phyloP scores from a whole-genome alignment of 2,329 filamentous ascomycete species.

The Colletotrichum sp. region DNA sequence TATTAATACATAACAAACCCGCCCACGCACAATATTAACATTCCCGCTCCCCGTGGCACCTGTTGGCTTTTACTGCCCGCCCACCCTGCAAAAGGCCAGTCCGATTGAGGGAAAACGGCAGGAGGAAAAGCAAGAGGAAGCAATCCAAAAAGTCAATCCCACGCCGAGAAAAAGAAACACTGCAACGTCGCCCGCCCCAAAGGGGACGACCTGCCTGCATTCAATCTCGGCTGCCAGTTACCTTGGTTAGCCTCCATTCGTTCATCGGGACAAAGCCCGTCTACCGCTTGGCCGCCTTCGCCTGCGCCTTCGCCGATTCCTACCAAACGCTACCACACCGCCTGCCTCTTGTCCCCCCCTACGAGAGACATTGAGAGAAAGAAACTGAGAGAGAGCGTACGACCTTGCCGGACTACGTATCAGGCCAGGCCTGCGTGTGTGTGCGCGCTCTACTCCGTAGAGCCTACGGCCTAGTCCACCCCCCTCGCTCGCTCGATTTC shows the following conservation, averaged over 20 bases:
- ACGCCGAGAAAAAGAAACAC: background rate
- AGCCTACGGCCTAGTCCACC: background rate
- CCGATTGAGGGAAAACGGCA: background rate
- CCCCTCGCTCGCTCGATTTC: background rate
- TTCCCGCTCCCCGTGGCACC: conserved; percentile 6
- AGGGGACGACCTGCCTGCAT: background rate
- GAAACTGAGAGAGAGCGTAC: background rate
- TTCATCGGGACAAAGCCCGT: background rate
- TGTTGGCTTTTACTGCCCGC: background rate
- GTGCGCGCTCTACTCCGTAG: background rate
- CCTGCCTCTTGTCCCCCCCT: background rate
- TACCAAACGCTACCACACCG: background rate
- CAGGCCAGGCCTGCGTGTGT: background rate
- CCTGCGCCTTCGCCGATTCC: background rate
- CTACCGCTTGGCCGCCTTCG: background rate
- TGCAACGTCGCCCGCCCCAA: conserved; percentile 7
- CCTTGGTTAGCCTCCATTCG: conserved; percentile 3
- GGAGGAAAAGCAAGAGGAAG: conserved; percentile 7
- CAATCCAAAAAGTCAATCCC: background rate
- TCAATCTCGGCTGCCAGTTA: conserved; percentile 5
- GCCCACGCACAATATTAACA: background rate
- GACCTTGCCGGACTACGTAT: background rate
- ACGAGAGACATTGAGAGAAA: background rate
- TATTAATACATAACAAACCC: conserved; percentile 10
- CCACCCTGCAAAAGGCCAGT: background rate